These are phyloP conservation scores for Aspergillus calidoustus DNA, from an alignment of 2,329 filamentous ascomycete genomes.

Conservation along the genomic window DNA sequence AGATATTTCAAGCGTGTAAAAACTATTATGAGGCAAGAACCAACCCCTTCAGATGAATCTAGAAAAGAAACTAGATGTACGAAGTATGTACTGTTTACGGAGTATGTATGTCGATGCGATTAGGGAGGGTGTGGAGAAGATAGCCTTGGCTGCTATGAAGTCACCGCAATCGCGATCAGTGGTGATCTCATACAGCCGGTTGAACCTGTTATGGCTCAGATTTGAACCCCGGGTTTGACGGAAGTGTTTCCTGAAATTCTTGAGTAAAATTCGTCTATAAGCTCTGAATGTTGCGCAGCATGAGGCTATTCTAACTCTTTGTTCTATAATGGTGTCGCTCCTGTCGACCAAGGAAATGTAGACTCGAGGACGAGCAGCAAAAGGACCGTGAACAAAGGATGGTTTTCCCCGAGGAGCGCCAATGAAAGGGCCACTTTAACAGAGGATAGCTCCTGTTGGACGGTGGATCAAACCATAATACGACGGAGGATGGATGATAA, in stretches of 20 bases:
- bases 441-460: background rate
- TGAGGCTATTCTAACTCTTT: background rate
- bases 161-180: slow-evolving; percentile 1
- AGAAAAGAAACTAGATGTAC: background rate
- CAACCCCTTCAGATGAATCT: background rate
- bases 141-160: background rate
- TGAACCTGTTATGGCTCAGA: background rate
- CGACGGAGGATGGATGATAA: background rate
- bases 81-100: too few relatives aligned
- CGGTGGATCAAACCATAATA: slow-evolving; percentile 1
- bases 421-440: background rate
- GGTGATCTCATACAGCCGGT: slow-evolving; percentile 12
- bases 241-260: background rate
- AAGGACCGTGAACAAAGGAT: background rate
- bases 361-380: background rate
- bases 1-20: background rate
- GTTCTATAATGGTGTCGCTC: background rate
- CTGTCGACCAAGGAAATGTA: background rate
- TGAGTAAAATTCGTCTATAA: background rate
- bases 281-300: background rate
- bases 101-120: background rate
- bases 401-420: background rate
- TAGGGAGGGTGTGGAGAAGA: background rate
- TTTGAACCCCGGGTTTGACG: background rate
- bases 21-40: background rate